Base-by-base conservation (phyloP, 768 basidiomycete species). In the Russula ochroleuca region DNA sequence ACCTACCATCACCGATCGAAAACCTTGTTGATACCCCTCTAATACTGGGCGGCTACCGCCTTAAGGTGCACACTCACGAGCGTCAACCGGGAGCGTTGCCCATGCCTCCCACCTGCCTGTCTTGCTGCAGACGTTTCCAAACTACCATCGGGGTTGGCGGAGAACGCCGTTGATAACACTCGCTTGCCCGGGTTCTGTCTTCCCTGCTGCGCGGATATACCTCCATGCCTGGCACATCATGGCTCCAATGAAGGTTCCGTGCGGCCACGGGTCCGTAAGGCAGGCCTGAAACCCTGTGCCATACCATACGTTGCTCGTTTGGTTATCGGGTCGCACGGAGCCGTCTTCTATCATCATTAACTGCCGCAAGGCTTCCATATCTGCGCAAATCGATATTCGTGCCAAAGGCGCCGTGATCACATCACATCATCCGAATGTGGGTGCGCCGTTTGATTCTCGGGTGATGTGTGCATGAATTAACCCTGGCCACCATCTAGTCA, bases 181-280 rank as follows among this genome's bases (percentile, higher is more conserved):
- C 7, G 21, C 35, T 25, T 53, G 21, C 31, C 14, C 37, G 21
- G 0, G 11, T 53, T 21, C 52, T 37, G 13, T 23, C 52, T 19
- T 35, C 19, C 13, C 52, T 37, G 35, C 35, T 23, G 35, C 52
- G 1, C n/a, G 33, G n/a, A 48, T 14, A 8, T 14, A 8, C 25
- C 33, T 11, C 33, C n/a, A n/a, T 35, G n/a, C 51, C 25, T 35
- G 5, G 33, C 33, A 10, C 33, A 52, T 45, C 43, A 21, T 45
- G 43, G 9, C 43, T 33, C 19, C 50, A 52, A 31, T 52, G 51
- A 52, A 52, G 33, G 13, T 52, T 52, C n/a, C 51, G 33, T 52
- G 33, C 5, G 33, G 51, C 28, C 45, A 47, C 21, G 21, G 10
- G n/a, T 7, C 33, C 33, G 33, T 35, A 19, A 33, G 2, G 51